These are phyloP conservation scores for Psilocybe subaeruginosa DNA, from an alignment of 768 basidiomycete species.

Conservation along the genomic window DNA sequence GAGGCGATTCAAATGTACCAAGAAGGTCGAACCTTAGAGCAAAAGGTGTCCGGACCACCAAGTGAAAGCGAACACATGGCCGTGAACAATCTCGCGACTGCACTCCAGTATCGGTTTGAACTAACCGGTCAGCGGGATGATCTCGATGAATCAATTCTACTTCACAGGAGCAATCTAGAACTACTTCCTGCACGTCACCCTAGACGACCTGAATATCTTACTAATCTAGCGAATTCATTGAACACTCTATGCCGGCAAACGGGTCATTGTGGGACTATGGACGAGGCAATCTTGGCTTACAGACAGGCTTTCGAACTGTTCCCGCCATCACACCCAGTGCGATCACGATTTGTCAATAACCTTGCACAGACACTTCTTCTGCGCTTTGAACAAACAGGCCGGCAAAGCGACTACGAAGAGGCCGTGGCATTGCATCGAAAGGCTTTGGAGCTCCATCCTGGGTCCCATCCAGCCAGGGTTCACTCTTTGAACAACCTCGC, in stretches of 20 bases:
- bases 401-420: not conserved
- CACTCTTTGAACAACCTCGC: not conserved
- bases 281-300: not conserved
- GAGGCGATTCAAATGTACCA: too few species aligned
- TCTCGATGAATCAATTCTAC: not conserved
- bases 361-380: not conserved
- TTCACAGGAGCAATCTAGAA: not conserved
- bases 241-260: not conserved
- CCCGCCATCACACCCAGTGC: not conserved
- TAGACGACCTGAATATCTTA: not conserved
- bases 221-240: not conserved
- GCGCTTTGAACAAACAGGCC: not conserved
- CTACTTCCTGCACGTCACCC: not conserved
- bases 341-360: not conserved
- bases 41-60: too few species aligned
- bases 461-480: too few species aligned
- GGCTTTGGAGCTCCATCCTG: not conserved
- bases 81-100: not conserved
- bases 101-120: not conserved
- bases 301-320: not conserved
- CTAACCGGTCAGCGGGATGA: not conserved
- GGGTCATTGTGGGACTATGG: not conserved
- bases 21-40: too few species aligned
- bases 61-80: too few species aligned
- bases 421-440: not conserved